Conservation (phyloP, 169 alveolate species). For the Theileria equi region DNA sequence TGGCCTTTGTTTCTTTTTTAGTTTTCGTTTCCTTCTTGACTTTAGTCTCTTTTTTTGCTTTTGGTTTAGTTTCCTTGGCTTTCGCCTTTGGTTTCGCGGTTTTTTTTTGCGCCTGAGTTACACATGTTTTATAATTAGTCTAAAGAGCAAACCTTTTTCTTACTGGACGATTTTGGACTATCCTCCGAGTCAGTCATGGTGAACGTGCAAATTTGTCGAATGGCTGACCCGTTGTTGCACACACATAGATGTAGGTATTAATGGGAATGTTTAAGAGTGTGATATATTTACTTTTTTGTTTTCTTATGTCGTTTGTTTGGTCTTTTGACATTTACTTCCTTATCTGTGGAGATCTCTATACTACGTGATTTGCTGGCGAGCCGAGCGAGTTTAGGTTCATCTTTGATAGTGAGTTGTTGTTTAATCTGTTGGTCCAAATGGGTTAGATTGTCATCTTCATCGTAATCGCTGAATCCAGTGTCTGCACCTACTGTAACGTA, state of each 20-base stretch:
- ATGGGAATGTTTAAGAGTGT: no score
- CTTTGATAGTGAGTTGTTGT: background rate
- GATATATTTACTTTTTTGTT: no score
- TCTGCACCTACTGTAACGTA: slow-evolving; percentile 5
- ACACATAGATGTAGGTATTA: no score
- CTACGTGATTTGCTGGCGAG: background rate
- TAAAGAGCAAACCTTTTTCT: no score
- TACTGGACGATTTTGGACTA: background rate
- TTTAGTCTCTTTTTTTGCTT: background rate
- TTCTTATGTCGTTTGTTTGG: no score
- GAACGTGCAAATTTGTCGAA: no score
- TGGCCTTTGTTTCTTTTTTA: background rate
- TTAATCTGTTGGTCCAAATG: background rate
- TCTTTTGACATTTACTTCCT: background rate
- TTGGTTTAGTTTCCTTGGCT: slow-evolving; percentile 2
- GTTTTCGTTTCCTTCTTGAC: slow-evolving; percentile 16
- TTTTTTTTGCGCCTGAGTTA: slow-evolving; percentile 15
- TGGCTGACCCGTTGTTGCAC: no score
- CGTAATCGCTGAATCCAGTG: slow-evolving; percentile 14
- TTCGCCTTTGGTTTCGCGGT: background rate
- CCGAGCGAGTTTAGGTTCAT: background rate
- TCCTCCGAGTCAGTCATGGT: background rate
- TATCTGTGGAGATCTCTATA: background rate
- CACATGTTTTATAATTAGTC: background rate
- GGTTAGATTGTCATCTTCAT: background rate